Percentiles rank a stretch among this genome's conserved stretches.
These are phyloP conservation scores for Fraxinus sp. DNA, from an alignment of 305 asterid genomes.

Conservation along the genomic window DNA sequence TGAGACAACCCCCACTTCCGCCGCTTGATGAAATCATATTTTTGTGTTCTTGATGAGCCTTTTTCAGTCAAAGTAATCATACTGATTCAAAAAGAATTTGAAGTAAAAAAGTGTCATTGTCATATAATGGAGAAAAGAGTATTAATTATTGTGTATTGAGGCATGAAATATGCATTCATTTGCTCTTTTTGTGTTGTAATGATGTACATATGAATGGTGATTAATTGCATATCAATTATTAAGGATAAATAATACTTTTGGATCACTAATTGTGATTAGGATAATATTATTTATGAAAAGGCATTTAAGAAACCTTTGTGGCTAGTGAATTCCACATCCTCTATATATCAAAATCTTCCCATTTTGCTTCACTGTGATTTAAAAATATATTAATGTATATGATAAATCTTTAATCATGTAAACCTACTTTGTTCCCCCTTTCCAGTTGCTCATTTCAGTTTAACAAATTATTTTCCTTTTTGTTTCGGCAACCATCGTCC, in stretches of 20 bases:
- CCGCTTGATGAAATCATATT: constrained; percentile 28
- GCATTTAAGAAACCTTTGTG: background rate
- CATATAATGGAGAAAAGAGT: constrained; percentile 13
- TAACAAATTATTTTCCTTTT: background rate
- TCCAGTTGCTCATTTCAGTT: background rate
- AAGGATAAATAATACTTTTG: background rate
- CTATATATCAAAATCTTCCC: background rate
- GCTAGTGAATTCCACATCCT: constrained; percentile 2
- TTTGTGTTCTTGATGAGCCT: constrained; percentile 13
- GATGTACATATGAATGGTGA: background rate
- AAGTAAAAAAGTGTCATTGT: constrained; percentile 12
- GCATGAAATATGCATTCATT: constrained; percentile 4
- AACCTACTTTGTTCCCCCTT: background rate
- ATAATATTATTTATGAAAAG: background rate
- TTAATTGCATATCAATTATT: constrained; percentile 2
- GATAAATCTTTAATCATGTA: background rate
- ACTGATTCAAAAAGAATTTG: constrained; percentile 1
- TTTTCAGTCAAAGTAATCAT: constrained; percentile 29
- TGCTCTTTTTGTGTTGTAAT: background rate
- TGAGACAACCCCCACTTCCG: constrained; percentile 31
- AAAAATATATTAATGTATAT: background rate
- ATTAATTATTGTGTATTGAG: constrained; percentile 1
- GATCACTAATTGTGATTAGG: constrained; percentile 1
- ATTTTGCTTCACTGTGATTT: background rate
- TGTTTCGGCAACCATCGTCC: background rate